Base-by-base conservation (phyloP, 2,329 filamentous ascomycete genomes). In the Colletotrichum sp. region DNA sequence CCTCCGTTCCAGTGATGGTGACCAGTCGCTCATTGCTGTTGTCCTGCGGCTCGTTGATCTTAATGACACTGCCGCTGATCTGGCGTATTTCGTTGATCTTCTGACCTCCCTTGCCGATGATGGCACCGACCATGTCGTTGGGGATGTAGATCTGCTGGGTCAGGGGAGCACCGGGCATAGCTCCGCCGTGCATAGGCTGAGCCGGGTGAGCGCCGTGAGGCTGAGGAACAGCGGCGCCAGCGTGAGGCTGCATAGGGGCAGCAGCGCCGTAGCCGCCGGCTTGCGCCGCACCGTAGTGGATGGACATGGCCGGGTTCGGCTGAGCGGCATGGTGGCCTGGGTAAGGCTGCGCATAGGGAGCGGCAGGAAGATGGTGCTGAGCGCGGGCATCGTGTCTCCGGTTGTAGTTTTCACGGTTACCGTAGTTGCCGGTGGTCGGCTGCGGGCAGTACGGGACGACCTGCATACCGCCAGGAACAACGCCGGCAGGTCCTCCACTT, bases 1-100 rank as follows among this genome's bases (percentile, higher is more conserved):
- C 97, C 81, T 98, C 96, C 8, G 97, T 99, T 78, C 97, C 97
- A 3, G 97, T 98, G 80, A 99, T 98, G 18, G 97, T 99, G 74
- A 99, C 97, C 75, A 99, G 89, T 78, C 97, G 94, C 88, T 99
- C 97, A 82, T 99, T 99, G 90, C 95, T 99, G 87, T 98, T 99
- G 85, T 99, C 97, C 85, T 98, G 97, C 2, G 97, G 97, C 85
- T 99, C 97, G 84, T 99, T 99, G 90, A 99, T 99, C 90, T 99
- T 99, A 86, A 99, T 99, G 63, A 99, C 96, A 87, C 96, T 99
- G 80, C 96, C 97, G 84, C 95, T 98, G 81, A 99, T 93, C 85
- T 98, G 96, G 80, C 97, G 93, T 79, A 99, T 99, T 87, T 99
- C 97, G 83, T 99, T 99, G 90, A 99, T 99, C 91, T 99, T 99